phyloP scores from a whole-genome alignment of 345 rosid genomes.

The Luvunga scandens region DNA sequence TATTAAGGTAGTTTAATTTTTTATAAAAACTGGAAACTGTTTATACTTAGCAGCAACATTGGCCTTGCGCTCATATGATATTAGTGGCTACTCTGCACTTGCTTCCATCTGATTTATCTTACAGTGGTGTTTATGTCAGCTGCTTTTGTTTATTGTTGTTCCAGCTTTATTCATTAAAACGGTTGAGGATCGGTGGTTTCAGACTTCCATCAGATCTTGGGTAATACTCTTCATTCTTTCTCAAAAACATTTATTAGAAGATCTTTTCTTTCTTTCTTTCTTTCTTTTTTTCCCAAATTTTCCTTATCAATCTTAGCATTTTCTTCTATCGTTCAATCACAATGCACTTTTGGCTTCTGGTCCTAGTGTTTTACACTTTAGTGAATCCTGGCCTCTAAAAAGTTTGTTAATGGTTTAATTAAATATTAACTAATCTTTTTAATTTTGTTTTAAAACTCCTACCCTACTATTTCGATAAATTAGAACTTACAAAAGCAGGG shows the following conservation, averaged over 20 bases:
- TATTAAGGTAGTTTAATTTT: background rate
- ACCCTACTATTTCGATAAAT: background rate
- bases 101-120: constrained; percentile 6
- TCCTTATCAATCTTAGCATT: background rate
- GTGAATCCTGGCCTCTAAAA: background rate
- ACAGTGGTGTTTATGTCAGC: background rate
- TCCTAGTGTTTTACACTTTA: too few species aligned
- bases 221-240: constrained; percentile 37
- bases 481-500: background rate
- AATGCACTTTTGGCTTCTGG: background rate
- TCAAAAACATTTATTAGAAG: background rate
- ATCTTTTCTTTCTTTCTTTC: too few species aligned
- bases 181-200: constrained; percentile 83
- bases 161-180: constrained; percentile 81
- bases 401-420: background rate
- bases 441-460: background rate
- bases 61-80: background rate
- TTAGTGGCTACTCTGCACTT: background rate
- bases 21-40: background rate
- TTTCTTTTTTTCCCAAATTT: too few species aligned
- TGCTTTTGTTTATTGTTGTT: constrained; percentile 12
- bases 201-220: constrained; percentile 91
- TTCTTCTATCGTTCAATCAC: background rate
- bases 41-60: background rate
- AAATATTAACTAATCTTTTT: background rate